Conservation (phyloP, 495 filamentous ascomycete species). For the Talaromyces thailandensis region DNA sequence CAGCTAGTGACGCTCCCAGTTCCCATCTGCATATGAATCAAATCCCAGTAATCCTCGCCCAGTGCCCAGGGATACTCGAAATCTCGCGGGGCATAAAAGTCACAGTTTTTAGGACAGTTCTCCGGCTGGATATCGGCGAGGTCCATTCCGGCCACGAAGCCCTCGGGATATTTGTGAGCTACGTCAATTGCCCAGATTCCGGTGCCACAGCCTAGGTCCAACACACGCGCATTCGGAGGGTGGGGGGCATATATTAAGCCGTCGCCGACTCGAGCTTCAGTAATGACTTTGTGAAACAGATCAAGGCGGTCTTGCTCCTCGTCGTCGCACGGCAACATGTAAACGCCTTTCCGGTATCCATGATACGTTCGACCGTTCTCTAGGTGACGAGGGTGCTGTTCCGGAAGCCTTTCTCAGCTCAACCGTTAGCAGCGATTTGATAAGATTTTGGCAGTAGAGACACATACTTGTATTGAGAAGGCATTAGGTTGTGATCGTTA, state of each 20-base stretch:
- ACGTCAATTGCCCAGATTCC: conserved; percentile 90
- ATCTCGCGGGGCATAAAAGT: conserved; percentile 59
- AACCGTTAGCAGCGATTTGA: neutral
- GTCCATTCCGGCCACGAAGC: conserved; percentile 66
- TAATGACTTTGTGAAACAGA: conserved; percentile 67
- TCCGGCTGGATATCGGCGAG: conserved; percentile 73
- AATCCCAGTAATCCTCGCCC: conserved; percentile 68
- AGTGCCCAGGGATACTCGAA: conserved; percentile 76
- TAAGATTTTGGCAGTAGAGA: neutral
- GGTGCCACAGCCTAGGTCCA: conserved; percentile 83
- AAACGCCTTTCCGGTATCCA: conserved; percentile 38
- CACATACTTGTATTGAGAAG: conserved; percentile 3
- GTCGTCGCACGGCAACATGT: conserved; percentile 45
- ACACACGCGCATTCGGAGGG: conserved; percentile 43
- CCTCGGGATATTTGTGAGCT: conserved; percentile 54
- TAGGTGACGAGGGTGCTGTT: conserved; percentile 22
- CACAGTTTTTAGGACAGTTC: conserved; percentile 61
- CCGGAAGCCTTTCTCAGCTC: conserved; percentile 19
- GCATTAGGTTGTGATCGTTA: neutral
- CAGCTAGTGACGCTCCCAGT: conserved; percentile 73
- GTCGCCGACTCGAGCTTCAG: conserved; percentile 52
- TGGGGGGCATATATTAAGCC: conserved; percentile 44
- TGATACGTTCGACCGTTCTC: conserved; percentile 44
- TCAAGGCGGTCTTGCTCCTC: conserved; percentile 68
- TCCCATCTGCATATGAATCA: conserved; percentile 80